phyloP scores from a whole-genome alignment of 129 eudicot genomes.

The Chrysanthemum lavandulifolium region DNA sequence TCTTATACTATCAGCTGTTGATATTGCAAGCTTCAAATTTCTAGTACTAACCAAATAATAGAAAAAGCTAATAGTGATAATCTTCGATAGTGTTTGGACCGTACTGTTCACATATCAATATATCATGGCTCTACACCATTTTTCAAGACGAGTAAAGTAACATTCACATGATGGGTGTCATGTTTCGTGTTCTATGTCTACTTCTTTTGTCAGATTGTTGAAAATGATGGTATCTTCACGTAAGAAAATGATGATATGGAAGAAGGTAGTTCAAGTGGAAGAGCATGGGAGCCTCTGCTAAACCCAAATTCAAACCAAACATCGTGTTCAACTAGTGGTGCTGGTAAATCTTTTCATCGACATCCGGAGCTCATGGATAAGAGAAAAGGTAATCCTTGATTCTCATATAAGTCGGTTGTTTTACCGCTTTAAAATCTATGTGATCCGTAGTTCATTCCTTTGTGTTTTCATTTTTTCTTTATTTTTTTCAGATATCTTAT shows the following conservation, averaged over 20 bases:
- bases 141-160: not conserved
- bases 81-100: too few relatives aligned
- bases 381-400: constrained; percentile 72
- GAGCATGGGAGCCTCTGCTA: constrained; percentile 72
- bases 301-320: constrained; percentile 50
- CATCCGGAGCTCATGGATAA: constrained; percentile 75
- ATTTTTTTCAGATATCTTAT: not conserved
- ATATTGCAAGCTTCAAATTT: too few relatives aligned
- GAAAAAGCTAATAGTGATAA: too few relatives aligned
- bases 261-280: constrained; percentile 52
- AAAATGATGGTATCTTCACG: constrained; percentile 58
- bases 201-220: constrained; percentile 58
- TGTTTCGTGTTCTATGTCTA: constrained; percentile 56
- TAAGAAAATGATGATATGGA: constrained; percentile 53
- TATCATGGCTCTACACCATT: not conserved
- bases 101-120: not conserved
- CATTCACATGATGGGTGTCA: constrained; percentile 1
- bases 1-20: too few relatives aligned
- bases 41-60: too few relatives aligned
- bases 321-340: constrained; percentile 50
- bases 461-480: not conserved
- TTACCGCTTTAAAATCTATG: not conserved
- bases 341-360: constrained; percentile 57
- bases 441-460: not conserved
- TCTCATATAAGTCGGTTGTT: not conserved